Evolutionary conservation across 441 rosid genomes (phyloP).

Genomic region (Gossypium lobatum): DNA sequence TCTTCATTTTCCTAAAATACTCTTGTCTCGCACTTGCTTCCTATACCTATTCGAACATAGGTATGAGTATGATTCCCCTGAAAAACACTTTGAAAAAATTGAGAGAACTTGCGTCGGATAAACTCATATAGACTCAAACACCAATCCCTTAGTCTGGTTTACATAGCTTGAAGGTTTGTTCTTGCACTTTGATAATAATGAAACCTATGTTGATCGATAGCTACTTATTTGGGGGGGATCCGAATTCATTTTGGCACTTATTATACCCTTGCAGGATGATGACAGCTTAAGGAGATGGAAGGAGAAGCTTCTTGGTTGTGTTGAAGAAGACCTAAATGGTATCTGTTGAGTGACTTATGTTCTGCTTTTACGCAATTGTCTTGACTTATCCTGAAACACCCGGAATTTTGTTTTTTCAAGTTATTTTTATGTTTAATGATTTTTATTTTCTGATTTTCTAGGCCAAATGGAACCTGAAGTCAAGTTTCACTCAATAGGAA

Average conservation of each 20-base stretch:
- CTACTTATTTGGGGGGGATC: not conserved
- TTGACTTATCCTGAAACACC: not conserved
- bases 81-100: not conserved
- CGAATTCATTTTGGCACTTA: not conserved
- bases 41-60: not conserved
- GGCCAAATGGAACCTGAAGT: slow-evolving; percentile 55
- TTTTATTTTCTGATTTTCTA: slow-evolving; percentile 14
- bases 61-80: not conserved
- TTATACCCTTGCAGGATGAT: slow-evolving; percentile 41
- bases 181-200: not conserved
- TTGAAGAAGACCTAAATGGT: slow-evolving; percentile 47
- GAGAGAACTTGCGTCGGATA: not conserved
- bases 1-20: not conserved
- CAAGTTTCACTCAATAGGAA: slow-evolving; percentile 46
- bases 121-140: not conserved
- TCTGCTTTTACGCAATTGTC: not conserved
- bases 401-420: not conserved
- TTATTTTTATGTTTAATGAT: slow-evolving; percentile 1
- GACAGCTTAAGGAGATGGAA: slow-evolving; percentile 64
- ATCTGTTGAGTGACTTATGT: not conserved
- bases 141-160: not conserved
- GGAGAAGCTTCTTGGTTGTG: slow-evolving; percentile 48
- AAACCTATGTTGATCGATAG: not conserved
- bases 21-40: not conserved
- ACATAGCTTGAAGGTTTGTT: not conserved